phyloP scores from a whole-genome alignment of 768 basidiomycete species.

The Chlorophyllum brunneum region DNA sequence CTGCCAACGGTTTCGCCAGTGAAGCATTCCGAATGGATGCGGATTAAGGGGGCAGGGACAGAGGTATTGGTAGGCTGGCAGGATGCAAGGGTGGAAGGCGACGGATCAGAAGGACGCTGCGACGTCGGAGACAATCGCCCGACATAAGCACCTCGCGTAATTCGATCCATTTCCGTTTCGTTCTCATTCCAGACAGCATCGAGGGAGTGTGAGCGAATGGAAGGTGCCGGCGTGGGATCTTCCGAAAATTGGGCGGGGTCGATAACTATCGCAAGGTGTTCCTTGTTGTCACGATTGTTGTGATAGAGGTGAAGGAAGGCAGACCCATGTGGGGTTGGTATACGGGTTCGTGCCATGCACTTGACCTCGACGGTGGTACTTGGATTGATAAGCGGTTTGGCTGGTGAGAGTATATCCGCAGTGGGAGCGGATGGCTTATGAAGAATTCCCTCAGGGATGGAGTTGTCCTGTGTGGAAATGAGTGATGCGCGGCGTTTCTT shows the following conservation, averaged over 20 bases:
- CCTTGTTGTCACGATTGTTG: conserved; percentile 88
- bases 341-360: conserved; percentile 96
- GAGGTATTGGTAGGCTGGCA: conserved; percentile 17
- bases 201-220: conserved; percentile 76
- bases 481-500: conserved; percentile 41
- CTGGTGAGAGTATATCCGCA: conserved; percentile 16
- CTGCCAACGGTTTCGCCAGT: conserved; percentile 97
- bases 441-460: conserved; percentile 17
- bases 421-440: conserved; percentile 20
- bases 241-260: conserved; percentile 81
- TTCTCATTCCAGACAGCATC: conserved; percentile 79
- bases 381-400: conserved; percentile 29
- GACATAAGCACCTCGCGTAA: conserved; percentile 90
- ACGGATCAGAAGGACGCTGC: conserved; percentile 39
- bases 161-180: conserved; percentile 92
- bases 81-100: conserved; percentile 17
- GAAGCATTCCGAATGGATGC: conserved; percentile 98
- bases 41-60: conserved; percentile 76
- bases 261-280: conserved; percentile 93
- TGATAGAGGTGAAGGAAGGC: conserved; percentile 94
- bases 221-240: conserved; percentile 39
- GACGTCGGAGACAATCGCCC: conserved; percentile 69
- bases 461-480: conserved; percentile 16
- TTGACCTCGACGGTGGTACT: conserved; percentile 47
- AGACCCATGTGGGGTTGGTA: conserved; percentile 93